Conservation (phyloP, 1,284 basidiomycete species). For the Cutaneotrichosporon curvatum region DNA sequence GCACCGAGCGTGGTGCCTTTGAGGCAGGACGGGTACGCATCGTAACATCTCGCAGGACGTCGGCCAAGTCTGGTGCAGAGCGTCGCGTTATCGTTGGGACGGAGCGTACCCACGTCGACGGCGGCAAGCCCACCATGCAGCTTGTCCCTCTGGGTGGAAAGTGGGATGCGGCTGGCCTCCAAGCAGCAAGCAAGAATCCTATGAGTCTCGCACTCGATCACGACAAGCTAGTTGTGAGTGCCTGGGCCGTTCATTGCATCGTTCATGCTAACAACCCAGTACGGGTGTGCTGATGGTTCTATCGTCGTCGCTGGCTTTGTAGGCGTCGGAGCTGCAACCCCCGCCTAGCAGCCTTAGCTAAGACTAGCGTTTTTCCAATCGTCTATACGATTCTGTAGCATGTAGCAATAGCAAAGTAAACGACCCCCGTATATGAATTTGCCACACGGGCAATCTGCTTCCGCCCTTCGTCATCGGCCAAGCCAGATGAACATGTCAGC, state of each 20-base stretch:
- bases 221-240: constrained; percentile 36
- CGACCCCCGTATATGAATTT: too few relatives aligned
- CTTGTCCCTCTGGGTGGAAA: constrained; percentile 26
- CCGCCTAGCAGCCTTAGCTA: too few relatives aligned
- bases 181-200: constrained; percentile 31
- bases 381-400: too few relatives aligned
- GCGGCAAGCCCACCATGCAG: constrained; percentile 10
- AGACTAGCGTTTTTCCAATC: too few relatives aligned
- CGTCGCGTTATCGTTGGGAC: constrained; percentile 23
- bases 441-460: too few relatives aligned
- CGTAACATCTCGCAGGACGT: constrained; percentile 43
- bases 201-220: constrained; percentile 36
- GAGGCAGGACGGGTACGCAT: constrained; percentile 32
- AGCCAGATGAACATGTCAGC: too few relatives aligned
- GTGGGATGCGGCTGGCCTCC: constrained; percentile 24
- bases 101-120: constrained; percentile 1
- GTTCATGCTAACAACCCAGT: constrained; percentile 22
- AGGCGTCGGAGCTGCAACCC: not conserved
- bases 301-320: constrained; percentile 31
- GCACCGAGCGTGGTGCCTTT: constrained; percentile 30
- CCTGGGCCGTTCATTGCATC: too few relatives aligned
- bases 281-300: constrained; percentile 35
- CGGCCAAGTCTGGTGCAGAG: constrained; percentile 40
- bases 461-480: too few relatives aligned
- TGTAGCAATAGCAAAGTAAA: too few relatives aligned